Evolutionary conservation across 148 eudicot species (phyloP).

Genomic region (Vaccinium darrowii): DNA sequence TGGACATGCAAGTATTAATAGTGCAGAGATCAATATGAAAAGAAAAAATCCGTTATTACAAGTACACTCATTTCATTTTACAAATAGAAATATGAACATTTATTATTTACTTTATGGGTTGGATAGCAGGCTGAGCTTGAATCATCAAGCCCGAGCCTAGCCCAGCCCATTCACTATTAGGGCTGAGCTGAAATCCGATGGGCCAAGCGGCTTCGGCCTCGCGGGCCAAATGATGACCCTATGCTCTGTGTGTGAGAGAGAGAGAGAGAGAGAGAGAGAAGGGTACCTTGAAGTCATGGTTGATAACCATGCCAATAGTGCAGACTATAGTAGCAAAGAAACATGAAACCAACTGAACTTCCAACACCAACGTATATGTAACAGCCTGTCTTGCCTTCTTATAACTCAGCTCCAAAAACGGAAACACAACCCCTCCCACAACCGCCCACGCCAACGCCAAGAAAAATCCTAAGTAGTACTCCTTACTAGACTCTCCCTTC

Average conservation of each 20-base stretch:
- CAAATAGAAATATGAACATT: too few relatives aligned
- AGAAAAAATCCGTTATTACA: too few relatives aligned
- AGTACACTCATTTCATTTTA: too few relatives aligned
- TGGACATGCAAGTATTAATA: too few relatives aligned
- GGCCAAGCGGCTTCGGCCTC: too few relatives aligned
- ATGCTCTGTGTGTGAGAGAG: not conserved
- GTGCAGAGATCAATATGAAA: too few relatives aligned
- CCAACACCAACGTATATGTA: conserved; percentile 59
- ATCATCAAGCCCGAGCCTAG: too few relatives aligned
- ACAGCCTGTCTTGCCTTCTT: conserved; percentile 38
- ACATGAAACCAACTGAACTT: conserved; percentile 48
- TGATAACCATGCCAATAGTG: not conserved
- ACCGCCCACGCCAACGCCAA: conserved; percentile 51
- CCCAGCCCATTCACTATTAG: too few relatives aligned
- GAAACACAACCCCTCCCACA: conserved; percentile 48
- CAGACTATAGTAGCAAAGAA: not conserved
- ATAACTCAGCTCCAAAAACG: conserved; percentile 56
- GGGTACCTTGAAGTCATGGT: not conserved
- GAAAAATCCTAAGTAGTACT: conserved; percentile 47
- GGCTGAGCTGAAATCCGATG: too few relatives aligned
- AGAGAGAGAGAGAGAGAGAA: not conserved
- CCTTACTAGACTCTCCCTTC: conserved; percentile 25
- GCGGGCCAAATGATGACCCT: too few relatives aligned
- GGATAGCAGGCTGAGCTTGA: too few relatives aligned
- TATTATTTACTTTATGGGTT: too few relatives aligned